These are phyloP conservation scores for Kwoniella shivajii DNA, from an alignment of 1,284 basidiomycete species.

Conservation along the genomic window DNA sequence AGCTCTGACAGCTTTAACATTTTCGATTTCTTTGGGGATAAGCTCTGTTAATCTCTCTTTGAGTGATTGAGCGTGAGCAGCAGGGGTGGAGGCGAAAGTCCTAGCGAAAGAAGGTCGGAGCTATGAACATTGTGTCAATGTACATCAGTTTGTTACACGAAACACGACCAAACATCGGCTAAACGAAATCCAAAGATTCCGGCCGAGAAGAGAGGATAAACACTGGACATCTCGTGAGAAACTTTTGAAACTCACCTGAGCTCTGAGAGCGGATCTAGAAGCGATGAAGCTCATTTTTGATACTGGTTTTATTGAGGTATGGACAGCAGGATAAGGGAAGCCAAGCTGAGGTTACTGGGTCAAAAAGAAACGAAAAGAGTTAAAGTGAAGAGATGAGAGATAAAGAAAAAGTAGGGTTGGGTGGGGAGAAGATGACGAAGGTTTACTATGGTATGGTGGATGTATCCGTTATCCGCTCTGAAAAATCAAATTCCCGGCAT, in stretches of 20 bases:
- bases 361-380: slow-evolving; percentile 1
- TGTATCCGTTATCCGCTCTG: not conserved
- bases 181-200: not conserved
- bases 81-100: slow-evolving; percentile 60
- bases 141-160: not conserved
- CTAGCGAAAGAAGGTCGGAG: slow-evolving; percentile 44
- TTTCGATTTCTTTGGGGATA: slow-evolving; percentile 84
- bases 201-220: not conserved
- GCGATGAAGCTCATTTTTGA: slow-evolving; percentile 41
- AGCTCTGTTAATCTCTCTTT: slow-evolving; percentile 89
- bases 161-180: not conserved
- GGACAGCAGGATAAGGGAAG: slow-evolving; percentile 2
- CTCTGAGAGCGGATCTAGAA: slow-evolving; percentile 36
- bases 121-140: too few relatives aligned
- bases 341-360: not conserved
- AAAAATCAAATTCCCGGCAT: slow-evolving; percentile 2
- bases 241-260: slow-evolving; percentile 29
- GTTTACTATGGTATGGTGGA: slow-evolving; percentile 1
- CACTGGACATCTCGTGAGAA: not conserved
- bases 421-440: slow-evolving; percentile 7
- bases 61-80: slow-evolving; percentile 69
- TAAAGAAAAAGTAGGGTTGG: not conserved
- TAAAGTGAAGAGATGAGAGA: not conserved
- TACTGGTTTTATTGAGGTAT: too few relatives aligned
- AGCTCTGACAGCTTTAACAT: slow-evolving; percentile 79